Evolutionary conservation across 805 yeast genomes (phyloP), one percentile per base, ranked within the genome.

Genomic region (Teunomyces funiuensis): DNA sequence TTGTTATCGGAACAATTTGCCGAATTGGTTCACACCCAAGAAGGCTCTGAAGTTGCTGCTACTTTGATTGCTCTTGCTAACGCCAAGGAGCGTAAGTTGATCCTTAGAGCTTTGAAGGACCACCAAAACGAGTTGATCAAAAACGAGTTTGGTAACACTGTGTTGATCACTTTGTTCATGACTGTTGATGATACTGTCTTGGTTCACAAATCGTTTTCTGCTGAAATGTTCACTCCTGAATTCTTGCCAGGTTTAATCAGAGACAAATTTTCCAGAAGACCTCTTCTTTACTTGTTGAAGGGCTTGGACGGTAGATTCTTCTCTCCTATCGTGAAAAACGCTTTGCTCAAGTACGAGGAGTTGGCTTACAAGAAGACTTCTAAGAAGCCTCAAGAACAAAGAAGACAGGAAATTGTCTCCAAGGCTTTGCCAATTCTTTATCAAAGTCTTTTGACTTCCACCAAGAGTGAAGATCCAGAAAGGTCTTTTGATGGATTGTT

Each of bases 131-230:
- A 83, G 47, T 73, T 90, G 61, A 81, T 88, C 41, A 78, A 80
- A 47, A 91, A 91, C 61, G 96, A 90, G 63, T 77, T 78, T 59
- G 99, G 99, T 59, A 85, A 87, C 63, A 54, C 74, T 34, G 97
- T 90, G 10, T 74, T 90, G 48, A 84, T 80, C 51, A 78, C 91
- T 9, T 69, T 88, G 30, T 83, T 87, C 64, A 75, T 85, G 78
- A 82, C 91, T 19, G 93, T 90, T 43, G 99, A 91, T 71, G 99
- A 91, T 72, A 90, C 98, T 2, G 93, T 85, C 40, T 72, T 88
- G 54, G 76, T 88, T 33, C 73, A 73, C 60, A 89, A 88, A 63
- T 76, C 95, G 0, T 85, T 91, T 57, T 64, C 72, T 22, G 67
- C 73, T 33, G 91, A 83, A 48, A 70, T 77, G 44, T 60, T 66